Percentiles rank a stretch among this genome's conserved stretches.
Conservation (phyloP, 1,284 basidiomycete species). For the Ganoderma meredithae region DNA sequence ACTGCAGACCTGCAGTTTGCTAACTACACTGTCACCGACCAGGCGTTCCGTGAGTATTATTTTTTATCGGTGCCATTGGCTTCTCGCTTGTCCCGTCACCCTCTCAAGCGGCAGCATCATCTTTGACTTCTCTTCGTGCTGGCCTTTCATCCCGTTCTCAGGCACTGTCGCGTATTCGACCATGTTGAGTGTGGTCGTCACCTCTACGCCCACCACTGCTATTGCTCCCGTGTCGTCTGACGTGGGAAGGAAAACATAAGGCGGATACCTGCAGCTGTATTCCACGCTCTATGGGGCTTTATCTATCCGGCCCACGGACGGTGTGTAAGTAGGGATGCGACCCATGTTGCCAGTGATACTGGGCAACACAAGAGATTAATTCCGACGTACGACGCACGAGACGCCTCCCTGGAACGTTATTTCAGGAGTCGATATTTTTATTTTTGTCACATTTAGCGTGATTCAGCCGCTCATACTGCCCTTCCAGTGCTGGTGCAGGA, state of each 20-base stretch:
- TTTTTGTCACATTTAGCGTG: not conserved
- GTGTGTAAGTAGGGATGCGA: too few relatives aligned
- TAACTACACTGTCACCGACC: constrained; percentile 63
- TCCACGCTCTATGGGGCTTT: not conserved
- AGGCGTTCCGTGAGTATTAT: constrained; percentile 71
- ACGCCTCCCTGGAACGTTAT: not conserved
- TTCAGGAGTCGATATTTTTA: not conserved
- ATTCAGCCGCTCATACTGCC: not conserved
- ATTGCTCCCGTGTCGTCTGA: not conserved
- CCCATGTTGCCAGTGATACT: too few relatives aligned
- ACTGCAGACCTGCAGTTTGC: constrained; percentile 64
- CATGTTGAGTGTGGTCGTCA: not conserved
- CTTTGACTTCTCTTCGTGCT: not conserved
- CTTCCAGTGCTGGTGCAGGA: constrained; percentile 67
- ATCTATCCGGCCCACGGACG: too few relatives aligned
- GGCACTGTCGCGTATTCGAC: not conserved
- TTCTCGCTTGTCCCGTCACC: not conserved
- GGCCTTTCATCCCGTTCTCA: not conserved
- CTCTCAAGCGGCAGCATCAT: not conserved
- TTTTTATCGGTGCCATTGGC: not conserved
- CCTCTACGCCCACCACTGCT: not conserved
- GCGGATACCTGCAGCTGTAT: not conserved
- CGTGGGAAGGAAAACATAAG: not conserved
- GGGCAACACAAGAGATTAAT: too few relatives aligned
- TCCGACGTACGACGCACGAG: too few relatives aligned